These are phyloP conservation scores for Apiospora kogelbergensis DNA, from an alignment of 2,329 filamentous ascomycete genomes.

Conservation along the genomic window DNA sequence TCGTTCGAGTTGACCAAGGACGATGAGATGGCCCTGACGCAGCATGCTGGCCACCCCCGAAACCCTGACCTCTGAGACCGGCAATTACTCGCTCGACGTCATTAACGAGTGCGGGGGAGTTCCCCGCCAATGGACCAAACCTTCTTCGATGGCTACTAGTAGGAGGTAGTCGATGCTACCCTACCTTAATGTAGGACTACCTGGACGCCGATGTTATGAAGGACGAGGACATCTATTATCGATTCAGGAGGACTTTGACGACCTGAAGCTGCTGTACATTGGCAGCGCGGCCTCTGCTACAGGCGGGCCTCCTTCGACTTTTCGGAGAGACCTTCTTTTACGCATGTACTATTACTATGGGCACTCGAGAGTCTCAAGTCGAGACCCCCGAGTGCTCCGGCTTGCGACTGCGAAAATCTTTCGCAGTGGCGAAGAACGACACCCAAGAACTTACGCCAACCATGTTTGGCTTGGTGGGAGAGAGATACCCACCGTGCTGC, in stretches of 20 bases:
- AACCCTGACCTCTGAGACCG: not conserved
- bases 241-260: not conserved
- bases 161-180: not conserved
- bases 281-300: not conserved
- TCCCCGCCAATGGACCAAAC: too few species aligned
- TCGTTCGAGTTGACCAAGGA: conserved; percentile 45
- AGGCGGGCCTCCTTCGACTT: not conserved
- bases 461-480: not conserved
- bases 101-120: not conserved
- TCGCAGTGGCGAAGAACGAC: not conserved
- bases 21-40: conserved; percentile 33
- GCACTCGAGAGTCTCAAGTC: not conserved
- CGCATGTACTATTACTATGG: not conserved
- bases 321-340: not conserved
- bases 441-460: not conserved
- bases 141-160: too few species aligned
- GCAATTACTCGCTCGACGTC: not conserved
- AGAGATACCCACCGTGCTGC: not conserved
- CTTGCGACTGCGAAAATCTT: conserved; percentile 9
- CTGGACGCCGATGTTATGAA: not conserved
- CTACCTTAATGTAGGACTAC: not conserved
- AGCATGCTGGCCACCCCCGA: not conserved
- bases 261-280: not conserved
- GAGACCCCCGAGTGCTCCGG: conserved; percentile 13
- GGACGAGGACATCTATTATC: not conserved